Percentiles rank a stretch among this genome's conserved stretches.
Conservation (phyloP, 1,284 basidiomycete species). For the Cronartium quercuum region DNA sequence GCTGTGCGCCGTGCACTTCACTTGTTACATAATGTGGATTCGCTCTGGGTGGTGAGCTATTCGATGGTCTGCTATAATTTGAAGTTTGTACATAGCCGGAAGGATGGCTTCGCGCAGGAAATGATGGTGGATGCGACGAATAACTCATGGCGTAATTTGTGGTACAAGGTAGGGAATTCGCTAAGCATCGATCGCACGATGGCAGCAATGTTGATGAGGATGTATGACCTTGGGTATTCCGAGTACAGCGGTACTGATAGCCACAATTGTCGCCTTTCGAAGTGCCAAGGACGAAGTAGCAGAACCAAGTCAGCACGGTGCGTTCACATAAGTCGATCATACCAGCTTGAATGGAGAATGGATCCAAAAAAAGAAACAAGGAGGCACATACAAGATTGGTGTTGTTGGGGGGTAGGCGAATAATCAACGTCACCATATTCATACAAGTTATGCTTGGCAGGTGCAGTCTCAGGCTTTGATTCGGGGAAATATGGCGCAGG, state of each 20-base stretch:
- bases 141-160: not conserved
- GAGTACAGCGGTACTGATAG: not conserved
- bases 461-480: not conserved
- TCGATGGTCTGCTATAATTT: not conserved
- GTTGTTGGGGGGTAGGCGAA: not conserved
- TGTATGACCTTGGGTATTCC: not conserved
- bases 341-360: not conserved
- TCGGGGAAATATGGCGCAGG: not conserved
- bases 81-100: not conserved
- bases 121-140: not conserved
- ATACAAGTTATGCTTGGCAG: not conserved
- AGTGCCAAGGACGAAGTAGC: not conserved
- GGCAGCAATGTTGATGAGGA: not conserved
- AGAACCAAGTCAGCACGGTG: not conserved
- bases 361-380: not conserved
- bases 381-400: not conserved
- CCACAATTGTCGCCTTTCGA: not conserved
- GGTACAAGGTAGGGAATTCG: not conserved
- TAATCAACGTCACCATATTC: not conserved
- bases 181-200: not conserved
- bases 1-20: not conserved
- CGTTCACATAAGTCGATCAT: not conserved
- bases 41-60: not conserved
- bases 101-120: not conserved
- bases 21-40: not conserved